These are phyloP conservation scores for Rutstroemia sp. DNA, from an alignment of 2,329 filamentous ascomycete genomes.

Conservation along the genomic window DNA sequence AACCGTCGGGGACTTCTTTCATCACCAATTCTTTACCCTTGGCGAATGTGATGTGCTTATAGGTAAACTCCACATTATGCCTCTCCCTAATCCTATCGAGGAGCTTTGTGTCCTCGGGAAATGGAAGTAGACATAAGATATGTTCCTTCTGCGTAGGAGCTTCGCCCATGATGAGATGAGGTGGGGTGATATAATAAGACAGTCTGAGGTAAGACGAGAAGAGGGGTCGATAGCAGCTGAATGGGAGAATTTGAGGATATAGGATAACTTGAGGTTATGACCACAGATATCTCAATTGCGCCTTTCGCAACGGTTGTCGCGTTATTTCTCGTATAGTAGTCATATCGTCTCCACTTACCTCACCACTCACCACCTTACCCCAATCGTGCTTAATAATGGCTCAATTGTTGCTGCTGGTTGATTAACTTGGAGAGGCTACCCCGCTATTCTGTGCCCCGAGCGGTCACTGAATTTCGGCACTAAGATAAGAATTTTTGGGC, in stretches of 20 bases:
- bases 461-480: too few species aligned
- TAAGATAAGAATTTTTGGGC: too few species aligned
- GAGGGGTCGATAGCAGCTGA: neutral
- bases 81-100: slow-evolving; percentile 33
- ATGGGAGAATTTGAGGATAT: neutral
- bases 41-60: slow-evolving; percentile 27
- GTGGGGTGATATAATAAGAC: neutral
- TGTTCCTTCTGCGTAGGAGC: slow-evolving; percentile 32
- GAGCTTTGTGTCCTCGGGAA: slow-evolving; percentile 33
- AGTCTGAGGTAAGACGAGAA: neutral
- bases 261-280: too few species aligned
- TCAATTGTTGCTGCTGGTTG: too few species aligned
- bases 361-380: too few species aligned
- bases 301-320: too few species aligned
- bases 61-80: slow-evolving; percentile 39
- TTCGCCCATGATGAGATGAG: slow-evolving; percentile 35
- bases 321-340: too few species aligned
- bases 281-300: too few species aligned
- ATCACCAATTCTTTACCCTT: slow-evolving; percentile 10
- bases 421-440: too few species aligned
- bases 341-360: too few species aligned
- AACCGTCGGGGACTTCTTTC: slow-evolving; percentile 18
- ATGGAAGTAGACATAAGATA: slow-evolving; percentile 37
- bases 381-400: too few species aligned
- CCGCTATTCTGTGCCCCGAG: too few species aligned